These are phyloP conservation scores for Phytopythium boreale DNA, from an alignment of 352 stramenopile species.

Conservation along the genomic window DNA sequence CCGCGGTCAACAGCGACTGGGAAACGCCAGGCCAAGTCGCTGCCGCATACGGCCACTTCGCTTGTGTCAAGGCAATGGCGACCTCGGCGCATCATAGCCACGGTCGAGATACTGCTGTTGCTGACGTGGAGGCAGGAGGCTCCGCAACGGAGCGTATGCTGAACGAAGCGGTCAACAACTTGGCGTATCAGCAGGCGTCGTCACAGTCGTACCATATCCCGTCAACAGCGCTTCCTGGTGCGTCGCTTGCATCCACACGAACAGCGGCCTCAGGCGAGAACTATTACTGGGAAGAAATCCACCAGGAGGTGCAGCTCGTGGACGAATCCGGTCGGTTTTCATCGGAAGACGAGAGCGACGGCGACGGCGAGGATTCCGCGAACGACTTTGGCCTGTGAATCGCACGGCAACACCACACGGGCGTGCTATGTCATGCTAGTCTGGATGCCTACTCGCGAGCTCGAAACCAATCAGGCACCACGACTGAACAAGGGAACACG, in stretches of 20 bases:
- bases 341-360: constrained; percentile 51
- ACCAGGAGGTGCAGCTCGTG: constrained; percentile 68
- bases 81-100: background rate
- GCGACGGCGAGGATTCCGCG: constrained; percentile 11
- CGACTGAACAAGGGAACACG: background rate
- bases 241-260: background rate
- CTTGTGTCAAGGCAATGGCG: constrained; percentile 29
- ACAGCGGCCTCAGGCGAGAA: constrained; percentile 1
- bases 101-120: constrained; percentile 23
- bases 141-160: constrained; percentile 1
- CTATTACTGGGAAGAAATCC: constrained; percentile 65
- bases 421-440: background rate
- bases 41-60: constrained; percentile 34
- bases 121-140: constrained; percentile 6
- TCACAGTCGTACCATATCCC: constrained; percentile 23
- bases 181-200: constrained; percentile 33
- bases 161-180: constrained; percentile 27
- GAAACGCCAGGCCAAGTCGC: constrained; percentile 52
- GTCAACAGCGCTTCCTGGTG: background rate
- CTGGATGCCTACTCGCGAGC: background rate
- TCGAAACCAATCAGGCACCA: background rate
- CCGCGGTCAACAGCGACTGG: constrained; percentile 53
- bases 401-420: too few species aligned
- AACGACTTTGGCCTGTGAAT: constrained; percentile 5
- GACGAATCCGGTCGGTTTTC: constrained; percentile 72